Base-by-base conservation (phyloP, 352 stramenopile species). In the Pythium pyrilobum region DNA sequence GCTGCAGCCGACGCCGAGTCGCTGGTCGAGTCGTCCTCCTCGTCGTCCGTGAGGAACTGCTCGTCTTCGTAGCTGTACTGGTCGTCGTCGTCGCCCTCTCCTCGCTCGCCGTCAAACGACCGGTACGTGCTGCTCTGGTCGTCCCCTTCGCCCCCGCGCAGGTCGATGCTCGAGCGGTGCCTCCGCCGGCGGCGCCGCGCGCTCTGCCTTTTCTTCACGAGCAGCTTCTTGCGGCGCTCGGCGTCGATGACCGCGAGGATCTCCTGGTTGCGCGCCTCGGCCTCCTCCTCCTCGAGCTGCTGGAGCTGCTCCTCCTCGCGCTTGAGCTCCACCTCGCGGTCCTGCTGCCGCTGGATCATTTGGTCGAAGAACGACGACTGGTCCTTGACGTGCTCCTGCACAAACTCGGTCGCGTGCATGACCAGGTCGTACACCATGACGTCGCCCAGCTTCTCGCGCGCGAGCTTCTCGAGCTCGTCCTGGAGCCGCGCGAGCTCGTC, bases 361-460 rank as follows among this genome's bases (percentile, higher is more conserved):
- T 93, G 79, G 38, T 95, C 85, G 20, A 92, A 92, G 66, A 95
- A 92, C 21, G 78, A 90, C 50, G 76, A 85, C 66, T 89, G 79
- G 64, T 91, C 77, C 42, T 91, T 89, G 18, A 89, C 49, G 55
- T 91, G 79, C 33, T 89, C 77, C 45, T 89, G 72, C 21, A 95
- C 74, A 44, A 87, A 95, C 32, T 95, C 85, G 9, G 77, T 86
- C 16, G 83, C 77, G 52, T 81, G 80, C 57, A 87, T 73, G 42
- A 95, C 79, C 33, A 95, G 72, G 56, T 95, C 82, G 69, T 92
- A 90, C 18, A 91, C 64, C 61, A 78, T 85, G 23, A 78, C 81
- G 24, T 91, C 77, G 36, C 81, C 82, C 20, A 91, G 39, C 42
- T 91, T 89, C 41, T 88, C 75, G 3, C 66, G 41, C 18, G 84